Base-by-base conservation (phyloP, 164 flowering plant species). In the Berberis thunbergii region DNA sequence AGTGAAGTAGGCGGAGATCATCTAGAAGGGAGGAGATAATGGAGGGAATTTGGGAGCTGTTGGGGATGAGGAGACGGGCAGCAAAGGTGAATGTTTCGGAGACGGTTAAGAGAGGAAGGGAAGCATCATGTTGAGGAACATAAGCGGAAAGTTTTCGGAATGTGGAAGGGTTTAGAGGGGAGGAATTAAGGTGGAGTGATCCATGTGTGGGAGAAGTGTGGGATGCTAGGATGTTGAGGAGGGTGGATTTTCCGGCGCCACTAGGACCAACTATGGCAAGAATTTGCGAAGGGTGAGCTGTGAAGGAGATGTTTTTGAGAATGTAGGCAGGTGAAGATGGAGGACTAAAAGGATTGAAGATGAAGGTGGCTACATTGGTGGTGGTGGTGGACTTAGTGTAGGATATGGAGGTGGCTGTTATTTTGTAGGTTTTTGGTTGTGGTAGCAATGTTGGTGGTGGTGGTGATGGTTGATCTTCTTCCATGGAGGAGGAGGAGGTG, bases 241-340 rank as follows among this genome's bases (percentile, higher is more conserved):
- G 85, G 39, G 96, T 86, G 38, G 98, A 91, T 72, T 94, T 94
- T 44, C 97, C 97, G 10, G 97, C 97, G 1, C 97, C 97, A 42
- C 94, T 88, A 0, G 96, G 97, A 58, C 98, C 97, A 2, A 90
- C 97, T 26, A 91, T 70, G 79, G 96, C 98, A 7, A 89, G 88
- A 70, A 89, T 78, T 70, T 91, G 75, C 1, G 85, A 77, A 0
- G 95, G 95, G 60, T 76, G 53, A 48, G 99, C 99, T 0, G 84
- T 78, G 70, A 89, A 70, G 48, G 89, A 83, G 65, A 94, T 60
- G 59, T 86, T 79, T 0, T 75, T 73, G 67, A 93, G 84, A 74
- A 93, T 89, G 76, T 76, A 60, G 0, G 79, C 73, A 8, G 95
- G 83, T 38, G 90, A 72, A 0, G 80, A 54, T 11, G 79, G 7